A percentile compares a stretch with the other conserved stretches of the same genome.
These are phyloP conservation scores for Picochlorum sp. DNA, from an alignment of 139 green algal genomes.

Conservation along the genomic window DNA sequence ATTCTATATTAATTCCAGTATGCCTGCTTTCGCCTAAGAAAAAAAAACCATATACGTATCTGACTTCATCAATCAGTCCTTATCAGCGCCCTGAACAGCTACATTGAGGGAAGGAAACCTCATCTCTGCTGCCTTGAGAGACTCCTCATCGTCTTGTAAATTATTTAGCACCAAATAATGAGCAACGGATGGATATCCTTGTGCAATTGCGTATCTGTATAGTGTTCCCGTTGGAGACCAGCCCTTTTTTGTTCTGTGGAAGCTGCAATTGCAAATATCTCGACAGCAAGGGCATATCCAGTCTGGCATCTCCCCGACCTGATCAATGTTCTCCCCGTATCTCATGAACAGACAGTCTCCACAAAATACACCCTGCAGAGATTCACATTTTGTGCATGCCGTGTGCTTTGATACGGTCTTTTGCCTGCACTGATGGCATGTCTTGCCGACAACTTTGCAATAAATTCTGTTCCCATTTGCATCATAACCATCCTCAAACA, in stretches of 20 bases:
- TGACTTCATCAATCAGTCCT: too few relatives aligned
- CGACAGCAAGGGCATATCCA: constrained; percentile 65
- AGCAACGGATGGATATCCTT: constrained; percentile 49
- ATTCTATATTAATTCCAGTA: too few relatives aligned
- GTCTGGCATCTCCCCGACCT: constrained; percentile 25
- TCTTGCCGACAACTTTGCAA: constrained; percentile 8
- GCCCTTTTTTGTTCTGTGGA: constrained; percentile 42
- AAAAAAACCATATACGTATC: too few relatives aligned
- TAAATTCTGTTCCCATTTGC: constrained; percentile 17
- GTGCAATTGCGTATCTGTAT: constrained; percentile 34
- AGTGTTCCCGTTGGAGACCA: constrained; percentile 51
- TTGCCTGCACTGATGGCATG: constrained; percentile 28
- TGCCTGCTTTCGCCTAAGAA: too few relatives aligned
- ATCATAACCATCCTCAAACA: constrained; percentile 24
- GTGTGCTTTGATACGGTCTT: constrained; percentile 23
- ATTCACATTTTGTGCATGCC: constrained; percentile 15
- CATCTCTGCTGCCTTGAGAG: too few relatives aligned
- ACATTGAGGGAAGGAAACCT: too few relatives aligned
- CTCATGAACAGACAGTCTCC: constrained; percentile 73
- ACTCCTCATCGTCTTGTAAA: constrained; percentile 6
- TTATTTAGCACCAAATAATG: constrained; percentile 66
- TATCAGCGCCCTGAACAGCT: too few relatives aligned
- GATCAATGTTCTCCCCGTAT: constrained; percentile 59
- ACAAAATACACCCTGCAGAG: constrained; percentile 52
- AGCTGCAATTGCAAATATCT: constrained; percentile 73